A percentile compares a stretch with the other conserved stretches of the same genome.
phyloP scores from a whole-genome alignment of 164 flowering plant genomes.

The Aristolochia fimbriata region DNA sequence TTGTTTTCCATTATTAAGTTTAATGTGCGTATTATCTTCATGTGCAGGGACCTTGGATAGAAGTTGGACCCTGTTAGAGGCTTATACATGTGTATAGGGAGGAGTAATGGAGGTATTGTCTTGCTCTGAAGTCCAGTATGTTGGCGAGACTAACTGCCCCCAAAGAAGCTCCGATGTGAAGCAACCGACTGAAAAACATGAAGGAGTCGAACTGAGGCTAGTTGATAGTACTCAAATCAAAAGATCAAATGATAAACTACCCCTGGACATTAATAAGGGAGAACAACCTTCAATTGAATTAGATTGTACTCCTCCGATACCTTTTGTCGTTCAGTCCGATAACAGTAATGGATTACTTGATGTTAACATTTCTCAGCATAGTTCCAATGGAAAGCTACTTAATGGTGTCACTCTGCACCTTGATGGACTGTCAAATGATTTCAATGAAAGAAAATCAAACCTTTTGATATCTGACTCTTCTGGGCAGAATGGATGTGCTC shows the following conservation, averaged over 20 bases:
- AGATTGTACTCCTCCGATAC: background rate
- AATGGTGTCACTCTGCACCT: slow-evolving; percentile 1
- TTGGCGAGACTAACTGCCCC: slow-evolving; percentile 40
- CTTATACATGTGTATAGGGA: slow-evolving; percentile 6
- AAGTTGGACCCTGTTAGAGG: background rate
- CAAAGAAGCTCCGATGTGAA: slow-evolving; percentile 25
- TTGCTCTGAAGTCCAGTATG: slow-evolving; percentile 39
- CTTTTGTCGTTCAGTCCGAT: background rate
- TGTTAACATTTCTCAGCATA: background rate
- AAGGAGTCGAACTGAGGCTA: background rate
- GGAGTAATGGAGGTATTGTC: slow-evolving; percentile 55
- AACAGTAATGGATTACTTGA: background rate
- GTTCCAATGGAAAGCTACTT: background rate
- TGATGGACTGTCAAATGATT: slow-evolving; percentile 4
- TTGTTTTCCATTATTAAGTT: no score
- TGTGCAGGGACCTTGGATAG: background rate
- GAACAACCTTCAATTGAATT: background rate
- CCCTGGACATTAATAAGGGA: background rate
- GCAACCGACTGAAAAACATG: slow-evolving; percentile 2
- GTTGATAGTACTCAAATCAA: slow-evolving; percentile 2
- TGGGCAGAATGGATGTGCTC: background rate
- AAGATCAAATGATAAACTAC: slow-evolving; percentile 2
- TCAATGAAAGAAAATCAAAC: background rate
- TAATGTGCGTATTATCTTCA: background rate
- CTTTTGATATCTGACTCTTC: background rate